Conservation (phyloP, 2,329 filamentous ascomycete genomes). For the Arthrobotrys entomopaga region DNA sequence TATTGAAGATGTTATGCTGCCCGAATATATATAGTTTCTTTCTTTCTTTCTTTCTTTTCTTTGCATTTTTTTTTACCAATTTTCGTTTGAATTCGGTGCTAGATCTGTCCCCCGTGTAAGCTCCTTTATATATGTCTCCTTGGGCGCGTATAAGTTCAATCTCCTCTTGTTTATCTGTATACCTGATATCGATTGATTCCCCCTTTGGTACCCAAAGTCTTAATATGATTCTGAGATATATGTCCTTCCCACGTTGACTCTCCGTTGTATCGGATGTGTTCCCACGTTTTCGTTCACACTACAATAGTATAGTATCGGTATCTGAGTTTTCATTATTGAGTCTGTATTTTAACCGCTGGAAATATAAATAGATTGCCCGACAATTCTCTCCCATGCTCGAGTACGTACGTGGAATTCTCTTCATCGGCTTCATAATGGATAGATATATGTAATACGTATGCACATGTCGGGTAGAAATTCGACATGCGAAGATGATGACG, state of each 20-base stretch:
- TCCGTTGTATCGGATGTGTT: neutral
- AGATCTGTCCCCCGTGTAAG: neutral
- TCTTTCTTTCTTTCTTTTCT: conserved; percentile 34
- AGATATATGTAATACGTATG: neutral
- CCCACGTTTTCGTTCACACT: neutral
- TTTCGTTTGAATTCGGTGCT: conserved; percentile 2
- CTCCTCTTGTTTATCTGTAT: neutral
- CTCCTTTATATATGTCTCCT: neutral
- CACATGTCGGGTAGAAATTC: neutral
- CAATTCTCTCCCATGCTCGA: conserved; percentile 7
- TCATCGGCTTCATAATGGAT: neutral
- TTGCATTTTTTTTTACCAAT: conserved; percentile 7
- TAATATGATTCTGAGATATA: conserved; percentile 13
- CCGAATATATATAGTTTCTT: conserved; percentile 11
- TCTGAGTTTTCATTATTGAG: conserved; percentile 16
- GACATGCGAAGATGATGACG: conserved; percentile 27
- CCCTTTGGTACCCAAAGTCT: neutral
- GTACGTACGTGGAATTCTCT: neutral
- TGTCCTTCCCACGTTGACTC: neutral
- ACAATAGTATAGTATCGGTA: neutral
- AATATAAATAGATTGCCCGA: conserved; percentile 24
- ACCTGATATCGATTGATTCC: neutral
- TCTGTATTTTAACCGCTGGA: conserved; percentile 24
- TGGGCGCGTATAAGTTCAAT: neutral
- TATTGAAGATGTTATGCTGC: conserved; percentile 49